Percentiles rank a stretch among this genome's conserved stretches.
These are phyloP conservation scores for Kuraishia molischiana DNA, from an alignment of 805 yeast species.

Conservation along the genomic window DNA sequence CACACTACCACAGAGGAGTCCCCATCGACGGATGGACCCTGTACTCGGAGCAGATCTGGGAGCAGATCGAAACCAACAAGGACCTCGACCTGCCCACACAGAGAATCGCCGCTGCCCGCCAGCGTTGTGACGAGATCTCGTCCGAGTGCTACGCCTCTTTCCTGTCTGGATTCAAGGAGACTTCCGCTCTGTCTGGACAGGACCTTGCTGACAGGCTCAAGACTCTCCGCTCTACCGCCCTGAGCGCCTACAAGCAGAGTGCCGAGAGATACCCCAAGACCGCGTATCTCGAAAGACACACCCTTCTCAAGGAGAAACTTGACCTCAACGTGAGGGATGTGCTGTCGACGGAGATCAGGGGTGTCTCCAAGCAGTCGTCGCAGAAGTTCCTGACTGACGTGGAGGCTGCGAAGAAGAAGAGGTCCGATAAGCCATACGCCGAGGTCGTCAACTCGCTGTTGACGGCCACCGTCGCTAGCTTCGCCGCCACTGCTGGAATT, in stretches of 20 bases:
- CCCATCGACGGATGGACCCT: constrained; percentile 96
- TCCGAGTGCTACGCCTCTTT: constrained; percentile 29
- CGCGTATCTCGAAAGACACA: constrained; percentile 60
- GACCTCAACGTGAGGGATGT: constrained; percentile 34
- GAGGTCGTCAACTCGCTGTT: constrained; percentile 16
- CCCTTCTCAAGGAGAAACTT: constrained; percentile 35
- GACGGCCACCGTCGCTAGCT: constrained; percentile 12
- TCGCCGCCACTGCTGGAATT: constrained; percentile 21
- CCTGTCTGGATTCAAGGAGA: not conserved
- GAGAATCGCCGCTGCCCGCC: constrained; percentile 88
- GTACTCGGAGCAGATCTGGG: constrained; percentile 89
- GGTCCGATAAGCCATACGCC: constrained; percentile 9
- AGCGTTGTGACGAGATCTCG: constrained; percentile 87
- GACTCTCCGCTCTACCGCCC: not conserved
- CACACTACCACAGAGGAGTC: constrained; percentile 69
- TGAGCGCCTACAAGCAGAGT: constrained; percentile 41
- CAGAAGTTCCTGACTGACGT: constrained; percentile 17
- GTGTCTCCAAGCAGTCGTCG: constrained; percentile 24
- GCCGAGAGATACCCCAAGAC: constrained; percentile 68
- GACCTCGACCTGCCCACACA: constrained; percentile 96
- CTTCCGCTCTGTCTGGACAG: not conserved
- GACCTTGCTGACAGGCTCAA: not conserved
- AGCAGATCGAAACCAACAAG: constrained; percentile 84
- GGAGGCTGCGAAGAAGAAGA: constrained; percentile 13
- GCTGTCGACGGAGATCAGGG: constrained; percentile 29